phyloP scores from a whole-genome alignment of 23 red algal genomes.

The Pyropia yezoensis region DNA sequence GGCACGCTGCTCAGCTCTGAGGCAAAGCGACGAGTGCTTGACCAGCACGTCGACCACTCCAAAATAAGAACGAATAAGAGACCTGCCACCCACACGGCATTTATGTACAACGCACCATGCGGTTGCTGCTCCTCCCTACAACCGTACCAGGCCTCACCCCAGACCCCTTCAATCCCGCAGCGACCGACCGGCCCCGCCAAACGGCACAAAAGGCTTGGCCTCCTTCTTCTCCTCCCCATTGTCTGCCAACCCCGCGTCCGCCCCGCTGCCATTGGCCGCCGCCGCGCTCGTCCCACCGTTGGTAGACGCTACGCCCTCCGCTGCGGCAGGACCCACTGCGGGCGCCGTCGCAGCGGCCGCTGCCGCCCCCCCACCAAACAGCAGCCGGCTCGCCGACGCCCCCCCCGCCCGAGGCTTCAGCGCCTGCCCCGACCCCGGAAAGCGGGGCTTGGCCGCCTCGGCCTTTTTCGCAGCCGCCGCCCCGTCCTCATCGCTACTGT shows the following conservation, averaged over 20 bases:
- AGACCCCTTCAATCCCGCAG: conserved; percentile 5
- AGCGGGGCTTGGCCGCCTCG: conserved; percentile 35
- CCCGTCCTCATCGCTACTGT: conserved; percentile 23
- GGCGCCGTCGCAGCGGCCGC: not conserved
- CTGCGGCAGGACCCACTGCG: not conserved
- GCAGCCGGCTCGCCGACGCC: conserved; percentile 11
- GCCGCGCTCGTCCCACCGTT: not conserved
- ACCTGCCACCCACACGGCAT: too few species aligned
- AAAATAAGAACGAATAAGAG: too few species aligned
- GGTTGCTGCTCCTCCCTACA: too few species aligned
- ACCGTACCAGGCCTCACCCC: too few species aligned
- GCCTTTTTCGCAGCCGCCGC: not conserved
- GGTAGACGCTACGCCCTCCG: conserved; percentile 6
- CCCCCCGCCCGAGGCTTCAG: conserved; percentile 25
- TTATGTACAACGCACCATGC: too few species aligned
- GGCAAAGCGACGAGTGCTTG: too few species aligned
- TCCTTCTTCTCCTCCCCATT: conserved; percentile 26
- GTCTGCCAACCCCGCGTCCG: not conserved
- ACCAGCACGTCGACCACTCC: too few species aligned
- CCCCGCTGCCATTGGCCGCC: not conserved
- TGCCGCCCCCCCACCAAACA: conserved; percentile 11
- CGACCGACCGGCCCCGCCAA: conserved; percentile 44
- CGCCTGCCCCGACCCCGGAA: conserved; percentile 46
- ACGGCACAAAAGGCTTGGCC: conserved; percentile 48
- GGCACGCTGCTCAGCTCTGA: too few species aligned